Evolutionary conservation across 106 monocot species (phyloP), one percentile per base, ranked within the genome.

Genomic region (Dendrobium chrysotoxum): DNA sequence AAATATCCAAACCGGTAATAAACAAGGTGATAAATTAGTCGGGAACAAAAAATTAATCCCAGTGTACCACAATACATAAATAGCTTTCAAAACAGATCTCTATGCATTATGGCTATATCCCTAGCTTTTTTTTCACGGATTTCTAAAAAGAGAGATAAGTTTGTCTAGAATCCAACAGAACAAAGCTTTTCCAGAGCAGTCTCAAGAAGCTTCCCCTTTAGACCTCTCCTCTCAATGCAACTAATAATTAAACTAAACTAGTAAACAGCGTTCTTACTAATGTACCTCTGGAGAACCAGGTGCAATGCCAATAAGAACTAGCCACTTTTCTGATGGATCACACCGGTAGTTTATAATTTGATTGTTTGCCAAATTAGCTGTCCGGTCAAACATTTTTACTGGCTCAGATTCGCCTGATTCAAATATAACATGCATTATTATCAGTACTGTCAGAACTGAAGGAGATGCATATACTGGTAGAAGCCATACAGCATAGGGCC

Each of bases 311-410:
- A 98, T 91, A 79, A 98, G 88, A 68, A 98, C 94, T 26, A 98
- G 85, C 97, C 97, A 98, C 81, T 98, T 98, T 65, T 98, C 97
- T 31, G 92, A 81, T 21, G 97, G 97, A 67, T 98, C 97, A 84
- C 97, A 98, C 18, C 92, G 86, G 73, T 98, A 98, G 74, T 98
- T 98, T 54, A 98, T 98, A 65, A 98, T 95, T 79, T 98, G 97
- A 84, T 98, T 98, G 71, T 92, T 98, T 16, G 89, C 26, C 83
- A 98, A 86, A 83, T 98, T 98, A 79, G 94, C 84, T 58, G 94
- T 91, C 87, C 97, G 88, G 53, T 98, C 97, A 84, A 98, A 98
- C 91, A 98, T 88, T 81, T 98, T 98, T 44, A 80, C 81, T 25
- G 97, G 97, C 75, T 92, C 97, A 2, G 92, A 90, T 44, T 94